phyloP scores from a whole-genome alignment of 1,139 yeast genomes.

The Yarrowia galli region DNA sequence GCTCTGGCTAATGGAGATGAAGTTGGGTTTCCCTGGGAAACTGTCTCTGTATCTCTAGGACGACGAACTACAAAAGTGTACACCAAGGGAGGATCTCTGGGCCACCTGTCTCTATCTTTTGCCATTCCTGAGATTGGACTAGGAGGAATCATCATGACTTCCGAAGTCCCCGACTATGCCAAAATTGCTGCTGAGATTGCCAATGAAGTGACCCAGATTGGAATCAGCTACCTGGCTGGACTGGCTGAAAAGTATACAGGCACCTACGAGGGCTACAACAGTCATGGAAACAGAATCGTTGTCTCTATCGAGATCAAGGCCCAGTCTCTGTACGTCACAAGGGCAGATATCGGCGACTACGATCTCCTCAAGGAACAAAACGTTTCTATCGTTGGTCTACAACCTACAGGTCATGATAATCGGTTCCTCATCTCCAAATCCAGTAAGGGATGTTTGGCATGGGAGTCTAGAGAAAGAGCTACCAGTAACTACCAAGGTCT shows the following conservation, averaged over 20 bases:
- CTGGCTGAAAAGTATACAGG: constrained; percentile 19
- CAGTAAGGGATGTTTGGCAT: constrained; percentile 1
- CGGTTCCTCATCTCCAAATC: not conserved
- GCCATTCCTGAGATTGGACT: constrained; percentile 17
- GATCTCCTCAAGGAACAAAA: constrained; percentile 3
- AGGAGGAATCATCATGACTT: constrained; percentile 19
- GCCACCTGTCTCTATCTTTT: constrained; percentile 22
- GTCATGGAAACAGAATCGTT: not conserved
- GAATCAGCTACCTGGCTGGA: not conserved
- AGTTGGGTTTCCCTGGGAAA: constrained; percentile 27
- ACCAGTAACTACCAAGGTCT: constrained; percentile 16
- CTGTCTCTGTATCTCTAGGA: constrained; percentile 21
- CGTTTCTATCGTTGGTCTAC: not conserved
- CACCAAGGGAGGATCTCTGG: constrained; percentile 27
- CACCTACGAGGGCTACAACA: not conserved
- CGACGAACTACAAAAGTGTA: constrained; percentile 22
- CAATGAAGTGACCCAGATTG: constrained; percentile 6
- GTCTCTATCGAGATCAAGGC: not conserved
- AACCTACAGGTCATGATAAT: constrained; percentile 5
- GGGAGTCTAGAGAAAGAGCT: constrained; percentile 10
- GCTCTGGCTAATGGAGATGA: constrained; percentile 26
- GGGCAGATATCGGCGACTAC: not conserved
- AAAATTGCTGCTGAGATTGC: not conserved
- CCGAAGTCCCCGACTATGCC: constrained; percentile 20
- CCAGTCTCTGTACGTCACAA: constrained; percentile 25